Evolutionary conservation across 139 green algal species (phyloP), one percentile per base, ranked within the genome.

Genomic region (Tetradesmus lagerheimii): DNA sequence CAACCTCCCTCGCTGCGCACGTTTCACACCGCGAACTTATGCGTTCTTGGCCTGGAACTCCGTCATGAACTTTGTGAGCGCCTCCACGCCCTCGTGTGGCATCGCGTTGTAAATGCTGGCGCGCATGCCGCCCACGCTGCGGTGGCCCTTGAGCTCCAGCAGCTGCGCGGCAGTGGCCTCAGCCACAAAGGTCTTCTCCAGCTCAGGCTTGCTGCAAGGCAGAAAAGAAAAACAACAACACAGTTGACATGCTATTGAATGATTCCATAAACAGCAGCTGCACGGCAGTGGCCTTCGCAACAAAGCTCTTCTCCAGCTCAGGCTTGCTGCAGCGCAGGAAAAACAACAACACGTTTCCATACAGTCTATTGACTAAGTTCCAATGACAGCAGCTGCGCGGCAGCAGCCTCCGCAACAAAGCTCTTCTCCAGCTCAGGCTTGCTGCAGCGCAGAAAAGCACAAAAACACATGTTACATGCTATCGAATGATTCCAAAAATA

Each of bases 81-180:
- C 80, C 92, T 98, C 57, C 27, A 99, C 95, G 37, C 97, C 98
- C 87, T 98, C 97, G 18, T 95, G 27, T 1, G 98, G 98, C 98
- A 99, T 99, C 47, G 97, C 97, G 91, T 99, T 99, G 95, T 99
- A 99, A 89, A 99, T 99, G 76, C 96, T 99, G 2, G 98, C 98
- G 37, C 98, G 96, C 97, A 99, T 99, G 91, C 98, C 98, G 38
- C 98, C 98, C 41, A 99, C 98, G 77, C 95, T 98, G 50, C 98
- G 95, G 94, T 99, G 98, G 0, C 98, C 98, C 95, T 99, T 99
- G 38, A 99, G 94, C 93, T 99, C 91, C 91, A 95, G 81, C 85
- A 95, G n/a, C 75, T 77, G 45, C 53, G 79, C 79, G 12, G 88
- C 88, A 31, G 88, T 91, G 47, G 88, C 88, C 88, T 91, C 88